Evolutionary conservation across 2,329 filamentous ascomycete genomes (phyloP), one percentile per base, ranked within the genome.

Genomic region (Xylariaceae sp.): DNA sequence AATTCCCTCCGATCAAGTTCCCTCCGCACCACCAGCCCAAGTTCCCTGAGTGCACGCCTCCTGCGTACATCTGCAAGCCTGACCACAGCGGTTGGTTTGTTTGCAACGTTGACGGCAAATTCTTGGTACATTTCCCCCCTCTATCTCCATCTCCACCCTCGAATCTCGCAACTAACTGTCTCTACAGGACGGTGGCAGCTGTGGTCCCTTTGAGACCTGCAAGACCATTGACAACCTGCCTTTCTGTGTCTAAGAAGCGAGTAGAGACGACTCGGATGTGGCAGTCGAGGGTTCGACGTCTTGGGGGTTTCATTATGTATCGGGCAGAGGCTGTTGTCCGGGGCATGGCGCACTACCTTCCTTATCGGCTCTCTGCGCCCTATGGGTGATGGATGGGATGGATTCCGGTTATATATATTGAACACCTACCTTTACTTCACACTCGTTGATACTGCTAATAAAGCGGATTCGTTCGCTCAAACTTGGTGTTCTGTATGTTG

Each of bases 81-180:
- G 64, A 71, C 49, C 56, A 64, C 59, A 62, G 64, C 1, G 69
- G 70, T 55, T 72, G 69, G 69, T 61, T 68, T 48, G 70, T 72
- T 15, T 72, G 69, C 60, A 71, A 68, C 48, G 60, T 69, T 13
- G 65, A 72, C 11, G 68, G 67, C 13, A 63, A 23, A 37, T 72
- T 53, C 35, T 55, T 72, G 49, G 70, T 72, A 57, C 56, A 68
- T 60, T 15, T 23, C 10, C 17, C 2, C 17, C 17, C 17, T 18
- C 17, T 18, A 18, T 18, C 17, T 18, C 17, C 17, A 18, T 18
- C 17, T 18, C 17, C 17, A 18, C 17, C 17, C 17, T 18, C 17
- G 17, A 18, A 18, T 18, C 17, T 18, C 17, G 17, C 17, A 18
- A 18, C 17, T 18, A 18, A 18, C 17, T 18, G 17, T 18, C 17